Evolutionary conservation across 2,329 filamentous ascomycete species (phyloP), one percentile per base, ranked within the genome.

Genomic region (Fusarium sp.): DNA sequence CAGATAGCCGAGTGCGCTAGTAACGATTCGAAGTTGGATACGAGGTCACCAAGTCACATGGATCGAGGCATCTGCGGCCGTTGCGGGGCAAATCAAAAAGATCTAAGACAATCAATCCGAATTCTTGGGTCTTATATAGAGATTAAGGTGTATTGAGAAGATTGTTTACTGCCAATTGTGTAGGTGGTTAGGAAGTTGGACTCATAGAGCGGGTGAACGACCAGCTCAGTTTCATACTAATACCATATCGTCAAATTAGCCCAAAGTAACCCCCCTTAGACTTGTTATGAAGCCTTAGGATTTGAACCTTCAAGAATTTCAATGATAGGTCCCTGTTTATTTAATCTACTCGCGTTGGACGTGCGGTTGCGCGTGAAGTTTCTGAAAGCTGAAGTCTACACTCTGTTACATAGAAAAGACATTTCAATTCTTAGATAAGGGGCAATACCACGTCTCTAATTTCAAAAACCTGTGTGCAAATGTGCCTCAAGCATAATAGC

Each of bases 31-130:
- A 25, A n/a, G 45, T 6, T 22, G 32, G 22, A 59, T 49, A 54
- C 20, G 44, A 32, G n/a, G n/a, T 42, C 11, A 20, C 25, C 25
- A 49, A 70, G 63, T 72, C 68, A 63, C 68, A 71, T 71, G 68
- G 47, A 72, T 52, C 43, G 29, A 16, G 29, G 44, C 49, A 59
- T 50, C 64, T 71, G 68, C 60, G 56, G 68, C 42, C 15, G 32
- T 25, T 62, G 68, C 50, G 64, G 68, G 68, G 68, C 49, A 32
- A 18, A 56, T 10, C 14, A 20, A 24, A 32, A 34, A 51, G 18
- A 50, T 64, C 55, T 46, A 47, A 71, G 57, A 63, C 63, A 51
- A 24, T 12, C 4, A 29, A 20, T 24, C 38, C 22, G 5, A 20
- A 5, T 24, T 20, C 22, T 25, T 25, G n/a, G 22, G 16, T 32